phyloP scores from a whole-genome alignment of 2,329 filamentous ascomycete species.

The Dactylella cylindrospora region DNA sequence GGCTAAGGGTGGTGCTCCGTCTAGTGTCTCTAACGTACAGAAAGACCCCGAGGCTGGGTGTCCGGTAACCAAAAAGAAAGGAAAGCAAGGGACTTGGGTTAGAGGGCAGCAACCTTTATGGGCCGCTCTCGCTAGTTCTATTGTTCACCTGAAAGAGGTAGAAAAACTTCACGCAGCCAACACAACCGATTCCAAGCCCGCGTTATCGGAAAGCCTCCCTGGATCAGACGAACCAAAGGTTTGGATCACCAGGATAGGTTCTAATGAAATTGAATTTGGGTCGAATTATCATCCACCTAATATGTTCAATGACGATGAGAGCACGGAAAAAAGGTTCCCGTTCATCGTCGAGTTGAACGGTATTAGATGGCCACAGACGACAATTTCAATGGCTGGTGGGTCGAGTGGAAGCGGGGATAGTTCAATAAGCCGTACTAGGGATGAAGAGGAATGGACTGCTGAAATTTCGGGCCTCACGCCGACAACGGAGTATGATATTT shows the following conservation, averaged over 20 bases:
- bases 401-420: conserved; percentile 44
- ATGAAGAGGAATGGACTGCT: conserved; percentile 48
- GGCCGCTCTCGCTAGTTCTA: conserved; percentile 62
- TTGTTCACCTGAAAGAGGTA: conserved; percentile 60
- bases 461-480: conserved; percentile 49
- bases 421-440: conserved; percentile 40
- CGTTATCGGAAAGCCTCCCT: conserved; percentile 50
- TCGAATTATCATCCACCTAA: conserved; percentile 51
- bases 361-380: conserved; percentile 60
- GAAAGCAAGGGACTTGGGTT: conserved; percentile 60
- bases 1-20: conserved; percentile 34
- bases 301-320: conserved; percentile 46
- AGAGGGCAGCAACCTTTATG: conserved; percentile 62
- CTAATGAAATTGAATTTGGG: conserved; percentile 58
- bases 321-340: conserved; percentile 58
- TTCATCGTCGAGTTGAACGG: conserved; percentile 61
- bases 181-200: conserved; percentile 55
- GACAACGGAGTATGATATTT: conserved; percentile 49
- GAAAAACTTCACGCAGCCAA: conserved; percentile 58
- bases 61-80: conserved; percentile 56
- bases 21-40: conserved; percentile 40
- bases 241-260: conserved; percentile 60
- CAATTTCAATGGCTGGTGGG: conserved; percentile 52
- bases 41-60: conserved; percentile 49
- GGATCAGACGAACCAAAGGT: conserved; percentile 56